Evolutionary conservation across 805 yeast genomes (phyloP), one percentile per base, ranked within the genome.

Genomic region (Candida corydali): DNA sequence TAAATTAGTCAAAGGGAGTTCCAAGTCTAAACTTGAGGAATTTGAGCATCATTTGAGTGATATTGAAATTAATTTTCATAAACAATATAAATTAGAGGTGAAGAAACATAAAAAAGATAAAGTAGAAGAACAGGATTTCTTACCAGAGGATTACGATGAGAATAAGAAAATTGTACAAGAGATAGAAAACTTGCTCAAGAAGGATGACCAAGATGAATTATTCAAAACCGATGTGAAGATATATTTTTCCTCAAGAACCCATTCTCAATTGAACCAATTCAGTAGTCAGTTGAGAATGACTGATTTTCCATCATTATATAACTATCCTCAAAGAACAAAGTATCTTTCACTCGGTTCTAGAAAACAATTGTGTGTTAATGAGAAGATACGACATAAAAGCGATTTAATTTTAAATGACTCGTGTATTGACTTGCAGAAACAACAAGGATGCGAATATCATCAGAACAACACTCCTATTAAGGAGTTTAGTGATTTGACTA

Each of bases 241-340:
- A 1, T 75, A 61, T 46, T 88, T 80, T 52, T 71, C 95, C 0
- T 86, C 96, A 2, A 66, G 98, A 57, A 89, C 98, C 0, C 97
- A 89, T 51, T 86, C 96, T 0, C 98, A 89, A 54, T 63, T 89
- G 30, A 68, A 69, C 25, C 98, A 89, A 52, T 85, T 89, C 51
- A 76, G 87, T 0, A 73, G 76, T 11, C 96, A 91, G 47, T 58
- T 89, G 26, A 54, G 66, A 29, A 50, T 82, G 17, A 77, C 94
- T 0, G 43, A 60, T 0, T 81, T 86, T 39, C 82, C 83, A 2
- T 73, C 94, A 0, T 74, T 88, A 0, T 64, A 79, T 38, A 59
- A 49, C 11, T 27, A 60, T 0, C 41, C 49, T 1, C 93, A 83
- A 54, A 65, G 76, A 32, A 63, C 75, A 4, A 85, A 86, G 50